Percentiles rank a stretch among this genome's conserved stretches.
phyloP scores from a whole-genome alignment of 2,329 filamentous ascomycete genomes.

The Phaeosphaeriaceae sp. region DNA sequence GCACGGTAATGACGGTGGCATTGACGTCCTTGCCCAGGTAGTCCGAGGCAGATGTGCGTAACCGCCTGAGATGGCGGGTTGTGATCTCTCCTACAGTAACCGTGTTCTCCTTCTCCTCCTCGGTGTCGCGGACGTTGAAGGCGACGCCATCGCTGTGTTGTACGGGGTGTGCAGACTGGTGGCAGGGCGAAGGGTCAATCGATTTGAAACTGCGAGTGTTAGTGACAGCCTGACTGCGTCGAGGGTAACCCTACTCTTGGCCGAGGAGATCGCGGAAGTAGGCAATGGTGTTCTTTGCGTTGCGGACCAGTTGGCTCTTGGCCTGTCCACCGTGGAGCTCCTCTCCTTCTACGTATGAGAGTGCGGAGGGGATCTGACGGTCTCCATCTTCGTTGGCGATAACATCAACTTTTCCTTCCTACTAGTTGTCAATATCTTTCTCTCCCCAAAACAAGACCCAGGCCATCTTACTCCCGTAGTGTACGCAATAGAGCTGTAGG shows the following conservation, averaged over 20 bases:
- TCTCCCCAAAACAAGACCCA: too few species aligned
- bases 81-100: conserved; percentile 82
- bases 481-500: conserved; percentile 95
- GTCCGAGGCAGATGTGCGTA: conserved; percentile 84
- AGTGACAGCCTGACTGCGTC: conserved; percentile 12
- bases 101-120: conserved; percentile 62
- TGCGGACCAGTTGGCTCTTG: conserved; percentile 91
- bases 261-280: conserved; percentile 97
- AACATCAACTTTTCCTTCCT: conserved; percentile 94
- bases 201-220: conserved; percentile 73
- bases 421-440: conserved; percentile 14
- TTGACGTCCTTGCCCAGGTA: conserved; percentile 93
- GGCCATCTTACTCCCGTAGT: conserved; percentile 65
- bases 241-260: conserved; percentile 72
- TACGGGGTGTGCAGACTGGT: conserved; percentile 88
- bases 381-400: conserved; percentile 99
- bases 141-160: conserved; percentile 74
- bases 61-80: conserved; percentile 81
- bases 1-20: conserved; percentile 91
- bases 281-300: conserved; percentile 89
- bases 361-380: conserved; percentile 91
- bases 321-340: conserved; percentile 97
- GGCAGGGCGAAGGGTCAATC: conserved; percentile 94
- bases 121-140: conserved; percentile 83
- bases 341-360: conserved; percentile 95